Evolutionary conservation across 192 early-diverging fungal species (phyloP).

Genomic region (Linnemannia elongata): DNA sequence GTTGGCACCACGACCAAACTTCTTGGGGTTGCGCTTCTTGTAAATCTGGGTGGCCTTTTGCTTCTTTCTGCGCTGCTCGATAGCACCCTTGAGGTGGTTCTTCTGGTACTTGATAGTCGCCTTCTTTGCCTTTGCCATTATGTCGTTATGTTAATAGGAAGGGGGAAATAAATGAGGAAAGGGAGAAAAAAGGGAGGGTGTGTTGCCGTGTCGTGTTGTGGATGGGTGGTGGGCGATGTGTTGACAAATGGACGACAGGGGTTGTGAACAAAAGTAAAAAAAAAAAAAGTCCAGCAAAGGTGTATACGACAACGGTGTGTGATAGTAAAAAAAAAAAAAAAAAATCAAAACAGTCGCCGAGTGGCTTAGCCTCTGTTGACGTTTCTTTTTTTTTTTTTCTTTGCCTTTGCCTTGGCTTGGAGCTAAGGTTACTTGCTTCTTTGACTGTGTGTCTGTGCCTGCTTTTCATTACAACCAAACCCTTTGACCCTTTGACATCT

Average conservation of each 20-base stretch:
- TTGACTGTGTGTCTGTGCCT: not conserved
- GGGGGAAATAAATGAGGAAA: not conserved
- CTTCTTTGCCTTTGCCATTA: slow-evolving; percentile 76
- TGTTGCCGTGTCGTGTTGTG: not conserved
- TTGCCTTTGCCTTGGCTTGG: not conserved
- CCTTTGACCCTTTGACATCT: not conserved
- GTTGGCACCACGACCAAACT: slow-evolving; percentile 59
- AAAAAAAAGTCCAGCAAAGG: not conserved
- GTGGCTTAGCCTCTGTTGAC: slow-evolving; percentile 24
- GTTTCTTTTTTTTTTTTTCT: slow-evolving; percentile 23
- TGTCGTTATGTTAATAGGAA: slow-evolving; percentile 8
- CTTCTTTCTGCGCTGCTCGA: slow-evolving; percentile 69
- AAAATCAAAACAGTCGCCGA: slow-evolving; percentile 2
- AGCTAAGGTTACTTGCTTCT: no score
- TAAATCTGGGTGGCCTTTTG: slow-evolving; percentile 70
- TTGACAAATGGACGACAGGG: not conserved
- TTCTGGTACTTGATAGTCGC: slow-evolving; percentile 84
- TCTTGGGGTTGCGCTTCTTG: slow-evolving; percentile 71
- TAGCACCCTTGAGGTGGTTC: slow-evolving; percentile 77
- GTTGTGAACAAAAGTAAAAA: not conserved
- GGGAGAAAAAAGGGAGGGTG: not conserved
- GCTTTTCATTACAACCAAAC: not conserved
- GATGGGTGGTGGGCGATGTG: not conserved
- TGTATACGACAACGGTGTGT: not conserved
- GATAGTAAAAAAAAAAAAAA: slow-evolving; percentile 22